phyloP scores from a whole-genome alignment of 305 asterid species.

The Solanum hybrid region DNA sequence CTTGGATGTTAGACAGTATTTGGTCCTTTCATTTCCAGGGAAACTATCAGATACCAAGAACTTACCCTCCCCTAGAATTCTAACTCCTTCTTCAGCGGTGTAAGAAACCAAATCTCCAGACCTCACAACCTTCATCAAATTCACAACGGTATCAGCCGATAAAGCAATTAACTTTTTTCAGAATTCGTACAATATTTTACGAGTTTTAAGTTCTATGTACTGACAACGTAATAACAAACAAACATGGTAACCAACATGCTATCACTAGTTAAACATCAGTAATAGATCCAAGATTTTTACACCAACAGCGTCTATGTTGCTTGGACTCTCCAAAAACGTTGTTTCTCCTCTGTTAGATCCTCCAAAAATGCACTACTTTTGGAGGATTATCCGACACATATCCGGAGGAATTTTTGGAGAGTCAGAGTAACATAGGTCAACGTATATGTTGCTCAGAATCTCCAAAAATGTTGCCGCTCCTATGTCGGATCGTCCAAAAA shows the following conservation, averaged over 20 bases:
- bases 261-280: neutral
- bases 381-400: neutral
- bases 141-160: neutral
- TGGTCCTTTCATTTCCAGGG: slow-evolving; percentile 88
- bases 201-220: neutral
- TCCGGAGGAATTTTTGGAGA: neutral
- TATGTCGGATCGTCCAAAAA: neutral
- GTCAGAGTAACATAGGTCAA: neutral
- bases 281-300: neutral
- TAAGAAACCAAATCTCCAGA: slow-evolving; percentile 89
- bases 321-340: neutral
- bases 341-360: no score
- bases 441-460: neutral
- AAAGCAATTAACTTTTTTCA: neutral
- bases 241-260: neutral
- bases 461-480: neutral
- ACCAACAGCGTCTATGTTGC: neutral
- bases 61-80: slow-evolving; percentile 73
- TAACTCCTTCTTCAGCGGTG: slow-evolving; percentile 90
- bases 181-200: neutral
- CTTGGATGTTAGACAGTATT: slow-evolving; percentile 86
- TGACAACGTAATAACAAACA: neutral
- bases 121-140: slow-evolving; percentile 64
- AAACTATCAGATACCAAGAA: slow-evolving; percentile 85
- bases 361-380: neutral